Percentiles rank a stretch among this genome's conserved stretches.
Conservation (phyloP, 108 stramenopile genomes). For the Skeletonema potamos region DNA sequence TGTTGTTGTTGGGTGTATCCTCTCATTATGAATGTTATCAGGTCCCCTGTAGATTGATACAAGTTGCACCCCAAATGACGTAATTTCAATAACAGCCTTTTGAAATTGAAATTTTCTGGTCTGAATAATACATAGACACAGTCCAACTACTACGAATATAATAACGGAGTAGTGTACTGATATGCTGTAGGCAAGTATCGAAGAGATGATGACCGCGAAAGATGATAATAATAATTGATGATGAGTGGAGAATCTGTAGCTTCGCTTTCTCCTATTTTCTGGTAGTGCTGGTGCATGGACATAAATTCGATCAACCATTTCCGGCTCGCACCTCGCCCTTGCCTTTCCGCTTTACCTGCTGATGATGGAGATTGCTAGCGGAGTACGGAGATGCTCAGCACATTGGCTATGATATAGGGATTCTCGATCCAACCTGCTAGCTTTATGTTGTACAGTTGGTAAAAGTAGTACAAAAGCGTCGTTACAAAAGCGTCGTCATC, state of each 20-base stretch:
- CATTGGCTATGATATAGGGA: too few species aligned
- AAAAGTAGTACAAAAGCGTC: too few species aligned
- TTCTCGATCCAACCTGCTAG: too few species aligned
- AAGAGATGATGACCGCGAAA: not conserved
- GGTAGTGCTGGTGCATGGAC: not conserved
- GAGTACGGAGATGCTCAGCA: not conserved
- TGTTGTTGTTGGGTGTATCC: not conserved
- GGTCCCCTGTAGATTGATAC: slow-evolving; percentile 13
- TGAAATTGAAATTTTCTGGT: slow-evolving; percentile 1
- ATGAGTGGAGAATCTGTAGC: not conserved
- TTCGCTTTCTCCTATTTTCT: not conserved
- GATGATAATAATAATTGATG: not conserved
- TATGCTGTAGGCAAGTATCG: not conserved
- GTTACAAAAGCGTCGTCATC: too few species aligned
- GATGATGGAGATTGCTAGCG: not conserved
- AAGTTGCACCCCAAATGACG: slow-evolving; percentile 24
- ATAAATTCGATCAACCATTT: not conserved
- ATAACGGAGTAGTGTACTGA: not conserved
- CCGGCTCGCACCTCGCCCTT: not conserved
- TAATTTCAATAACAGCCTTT: slow-evolving; percentile 31
- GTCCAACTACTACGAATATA: not conserved
- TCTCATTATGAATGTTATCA: not conserved
- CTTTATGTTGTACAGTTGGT: too few species aligned
- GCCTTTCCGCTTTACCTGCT: not conserved
- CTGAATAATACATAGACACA: not conserved